Evolutionary conservation across 192 early-diverging fungal genomes (phyloP).

Genomic region (Radiomyces spectabilis): DNA sequence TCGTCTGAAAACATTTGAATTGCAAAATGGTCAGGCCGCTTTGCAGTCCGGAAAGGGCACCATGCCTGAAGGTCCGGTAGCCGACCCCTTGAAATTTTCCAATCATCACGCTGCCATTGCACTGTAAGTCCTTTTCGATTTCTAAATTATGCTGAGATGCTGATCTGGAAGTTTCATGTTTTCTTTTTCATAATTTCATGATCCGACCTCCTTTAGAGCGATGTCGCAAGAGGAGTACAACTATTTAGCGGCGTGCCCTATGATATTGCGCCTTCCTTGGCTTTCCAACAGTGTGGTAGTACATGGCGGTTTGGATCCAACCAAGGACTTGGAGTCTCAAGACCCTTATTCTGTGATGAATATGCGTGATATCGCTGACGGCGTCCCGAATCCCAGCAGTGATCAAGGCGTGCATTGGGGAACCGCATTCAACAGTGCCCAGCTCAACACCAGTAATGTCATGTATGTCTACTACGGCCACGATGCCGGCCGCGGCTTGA

Average conservation of each 20-base stretch:
- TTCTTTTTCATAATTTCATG: neutral
- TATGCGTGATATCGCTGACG: constrained; percentile 46
- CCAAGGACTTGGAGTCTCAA: constrained; percentile 38
- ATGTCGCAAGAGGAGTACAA: constrained; percentile 35
- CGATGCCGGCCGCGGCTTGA: constrained; percentile 52
- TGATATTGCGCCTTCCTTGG: constrained; percentile 39
- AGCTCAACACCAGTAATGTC: constrained; percentile 15
- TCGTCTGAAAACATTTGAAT: constrained; percentile 34
- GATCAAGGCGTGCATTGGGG: constrained; percentile 33
- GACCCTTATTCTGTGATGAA: constrained; percentile 52
- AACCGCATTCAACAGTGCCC: constrained; percentile 26
- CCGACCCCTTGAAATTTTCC: constrained; percentile 20
- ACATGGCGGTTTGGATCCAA: constrained; percentile 59
- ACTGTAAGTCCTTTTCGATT: constrained; percentile 23
- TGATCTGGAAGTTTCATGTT: neutral
- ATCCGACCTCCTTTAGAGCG: constrained; percentile 7
- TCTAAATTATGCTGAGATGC: too few relatives aligned
- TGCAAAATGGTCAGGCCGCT: constrained; percentile 3
- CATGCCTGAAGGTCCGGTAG: constrained; percentile 22
- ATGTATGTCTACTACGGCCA: constrained; percentile 60
- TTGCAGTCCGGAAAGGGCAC: constrained; percentile 1
- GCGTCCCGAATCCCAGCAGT: constrained; percentile 26
- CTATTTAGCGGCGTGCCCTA: constrained; percentile 46
- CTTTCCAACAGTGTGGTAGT: constrained; percentile 49
- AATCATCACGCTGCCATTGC: constrained; percentile 26